Evolutionary conservation across 441 rosid species (phyloP), one percentile per base, ranked within the genome.

Genomic region (Corymbia calophylla): DNA sequence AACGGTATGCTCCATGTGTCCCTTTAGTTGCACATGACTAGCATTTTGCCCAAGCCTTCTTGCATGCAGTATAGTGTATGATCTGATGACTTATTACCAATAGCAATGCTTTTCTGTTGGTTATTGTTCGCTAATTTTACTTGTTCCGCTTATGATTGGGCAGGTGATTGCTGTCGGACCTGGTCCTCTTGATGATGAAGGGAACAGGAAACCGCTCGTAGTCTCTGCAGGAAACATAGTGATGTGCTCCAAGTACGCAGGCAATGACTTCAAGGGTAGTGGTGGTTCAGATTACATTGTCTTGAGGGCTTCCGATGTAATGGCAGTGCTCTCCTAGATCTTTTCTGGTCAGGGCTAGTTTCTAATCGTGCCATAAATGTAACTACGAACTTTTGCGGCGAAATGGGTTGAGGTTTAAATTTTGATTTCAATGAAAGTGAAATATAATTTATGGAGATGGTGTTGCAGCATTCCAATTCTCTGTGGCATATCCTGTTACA

Each of bases 91-190:
- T 18, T 44, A 23, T 12, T 39, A 23, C 18, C 8, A 39, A 44
- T 23, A 44, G 84, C 18, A 23, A 77, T 44, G n/a, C 29, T 44
- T 77, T 44, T 44, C 18, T 23, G 84, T 44, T 6, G 18, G 51
- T 77, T 77, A 77, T 44, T 23, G 10, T 44, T 77, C 23, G 84
- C n/a, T 44, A 77, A 44, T 77, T 23, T 44, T 23, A 77, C 84
- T 12, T 44, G 10, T 77, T 27, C 51, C 2, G 1, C 84, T 44
- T 44, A 58, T 18, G 17, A 27, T 58, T 2, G 73, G 89, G 86
- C 95, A 98, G 99, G 98, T 96, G 54, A 90, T 98, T 53, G n/a
- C 98, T 6, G 97, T 94, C 35, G 99, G 99, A 35, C 97, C 99
- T n/a, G 99, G 99, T 88, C 89, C 94, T 89, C 91, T 95, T 21